A percentile compares a stretch with the other conserved stretches of the same genome.
These are phyloP conservation scores for Eimeria necatrix DNA, from an alignment of 169 alveolate genomes.

Conservation along the genomic window DNA sequence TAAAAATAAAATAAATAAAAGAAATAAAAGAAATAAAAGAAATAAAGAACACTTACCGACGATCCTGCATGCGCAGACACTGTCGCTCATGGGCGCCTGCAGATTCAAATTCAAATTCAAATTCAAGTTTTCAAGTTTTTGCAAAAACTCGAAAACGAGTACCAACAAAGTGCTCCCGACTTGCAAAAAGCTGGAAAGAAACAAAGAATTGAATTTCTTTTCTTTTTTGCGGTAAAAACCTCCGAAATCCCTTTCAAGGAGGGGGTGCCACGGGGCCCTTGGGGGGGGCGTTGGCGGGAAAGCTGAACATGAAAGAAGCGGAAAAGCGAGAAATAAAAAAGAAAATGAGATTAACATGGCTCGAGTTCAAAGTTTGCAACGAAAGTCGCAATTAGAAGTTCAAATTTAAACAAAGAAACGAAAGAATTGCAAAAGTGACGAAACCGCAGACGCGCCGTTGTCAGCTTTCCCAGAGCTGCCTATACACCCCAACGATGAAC, in stretches of 20 bases:
- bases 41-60: constrained; percentile 40
- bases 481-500: no score
- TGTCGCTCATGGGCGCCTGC: constrained; percentile 58
- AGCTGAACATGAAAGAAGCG: not conserved
- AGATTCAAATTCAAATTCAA: no score
- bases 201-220: not conserved
- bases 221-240: not conserved
- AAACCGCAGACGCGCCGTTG: no score
- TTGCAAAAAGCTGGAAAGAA: constrained; percentile 6
- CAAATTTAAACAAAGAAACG: not conserved
- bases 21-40: no score
- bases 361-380: no score
- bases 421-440: no score
- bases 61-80: constrained; percentile 49
- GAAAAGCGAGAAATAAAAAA: not conserved
- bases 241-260: not conserved
- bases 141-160: not conserved
- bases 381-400: not conserved
- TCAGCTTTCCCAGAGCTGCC: no score
- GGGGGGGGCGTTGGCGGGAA: not conserved
- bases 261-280: not conserved
- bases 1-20: no score
- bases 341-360: not conserved
- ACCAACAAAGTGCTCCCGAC: constrained; percentile 50
- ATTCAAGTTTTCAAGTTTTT: no score